Percentiles rank a stretch among this genome's conserved stretches.
phyloP scores from a whole-genome alignment of 2,329 filamentous ascomycete species.

The Fusarium euwallaceae region DNA sequence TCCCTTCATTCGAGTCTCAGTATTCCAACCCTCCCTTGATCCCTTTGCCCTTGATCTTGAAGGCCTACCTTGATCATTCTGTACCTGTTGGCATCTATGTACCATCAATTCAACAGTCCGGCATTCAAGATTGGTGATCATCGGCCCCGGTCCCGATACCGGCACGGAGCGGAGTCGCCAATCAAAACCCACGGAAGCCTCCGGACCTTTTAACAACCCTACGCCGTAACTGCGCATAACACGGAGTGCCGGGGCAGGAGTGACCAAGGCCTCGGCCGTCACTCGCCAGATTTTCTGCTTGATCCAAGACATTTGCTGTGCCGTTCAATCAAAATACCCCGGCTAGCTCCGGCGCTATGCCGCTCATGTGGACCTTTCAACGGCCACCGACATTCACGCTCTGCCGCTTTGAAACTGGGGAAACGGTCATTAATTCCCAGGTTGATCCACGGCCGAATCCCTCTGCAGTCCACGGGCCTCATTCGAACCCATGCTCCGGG shows the following conservation, averaged over 20 bases:
- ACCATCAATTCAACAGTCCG: background rate
- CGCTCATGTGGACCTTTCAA: slow-evolving; percentile 3
- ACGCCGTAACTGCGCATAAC: background rate
- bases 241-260: background rate
- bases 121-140: background rate
- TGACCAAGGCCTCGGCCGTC: background rate
- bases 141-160: background rate
- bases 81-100: background rate
- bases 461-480: background rate
- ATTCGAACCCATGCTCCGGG: background rate
- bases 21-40: background rate
- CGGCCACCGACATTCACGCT: background rate
- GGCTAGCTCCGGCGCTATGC: background rate
- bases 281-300: background rate
- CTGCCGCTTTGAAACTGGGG: background rate
- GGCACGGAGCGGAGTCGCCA: background rate
- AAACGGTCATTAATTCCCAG: slow-evolving; percentile 1
- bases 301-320: background rate
- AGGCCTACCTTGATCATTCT: background rate
- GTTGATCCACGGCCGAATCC: background rate
- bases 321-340: slow-evolving; percentile 6
- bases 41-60: background rate
- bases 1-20: background rate
- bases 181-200: background rate
- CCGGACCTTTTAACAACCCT: background rate